Conservation (phyloP, 257 asterid species). For the Solanum rostratum region DNA sequence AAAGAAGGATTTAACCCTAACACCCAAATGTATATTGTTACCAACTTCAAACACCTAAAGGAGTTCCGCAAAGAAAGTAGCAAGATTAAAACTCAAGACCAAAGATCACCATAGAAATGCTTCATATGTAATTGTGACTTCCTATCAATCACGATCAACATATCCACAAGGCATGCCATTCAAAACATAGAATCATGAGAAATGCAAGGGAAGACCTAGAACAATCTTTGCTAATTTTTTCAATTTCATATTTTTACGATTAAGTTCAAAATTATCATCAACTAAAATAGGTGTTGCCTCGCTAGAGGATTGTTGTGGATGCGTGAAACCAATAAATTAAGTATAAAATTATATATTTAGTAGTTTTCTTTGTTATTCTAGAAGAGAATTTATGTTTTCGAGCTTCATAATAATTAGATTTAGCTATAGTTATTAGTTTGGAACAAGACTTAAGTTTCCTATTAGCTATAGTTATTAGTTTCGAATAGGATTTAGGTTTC, state of each 20-base stretch:
- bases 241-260: background rate
- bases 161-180: background rate
- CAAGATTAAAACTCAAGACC: background rate
- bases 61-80: background rate
- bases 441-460: too few relatives aligned
- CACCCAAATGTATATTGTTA: background rate
- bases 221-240: background rate
- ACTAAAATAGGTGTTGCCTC: background rate
- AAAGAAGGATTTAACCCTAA: background rate
- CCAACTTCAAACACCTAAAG: background rate
- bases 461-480: too few relatives aligned
- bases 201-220: background rate
- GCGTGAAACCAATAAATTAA: too few relatives aligned
- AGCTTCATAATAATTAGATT: too few relatives aligned
- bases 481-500: too few relatives aligned
- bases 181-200: background rate
- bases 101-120: background rate
- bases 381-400: too few relatives aligned
- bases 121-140: background rate
- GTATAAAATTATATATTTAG: too few relatives aligned
- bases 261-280: background rate
- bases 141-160: background rate
- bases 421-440: too few relatives aligned
- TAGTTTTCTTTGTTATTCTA: too few relatives aligned
- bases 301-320: too few relatives aligned